A percentile compares a stretch with the other conserved stretches of the same genome.
These are phyloP conservation scores for Berberis thunbergii DNA, from an alignment of 164 flowering plant species.

Conservation along the genomic window DNA sequence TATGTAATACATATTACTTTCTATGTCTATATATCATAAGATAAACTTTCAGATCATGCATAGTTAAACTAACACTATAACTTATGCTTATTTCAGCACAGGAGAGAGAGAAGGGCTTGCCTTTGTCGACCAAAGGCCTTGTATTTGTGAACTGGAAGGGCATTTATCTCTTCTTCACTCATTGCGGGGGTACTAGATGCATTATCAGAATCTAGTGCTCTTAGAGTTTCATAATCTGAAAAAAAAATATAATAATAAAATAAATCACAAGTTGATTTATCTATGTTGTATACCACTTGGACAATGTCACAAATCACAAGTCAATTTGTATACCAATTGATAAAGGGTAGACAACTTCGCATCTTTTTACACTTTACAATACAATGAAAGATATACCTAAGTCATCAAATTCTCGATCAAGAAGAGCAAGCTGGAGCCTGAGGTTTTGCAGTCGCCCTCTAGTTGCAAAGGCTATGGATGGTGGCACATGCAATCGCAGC, in stretches of 20 bases:
- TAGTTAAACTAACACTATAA: too few relatives aligned
- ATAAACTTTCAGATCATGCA: too few relatives aligned
- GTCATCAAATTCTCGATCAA: conserved; percentile 97
- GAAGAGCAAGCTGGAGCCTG: conserved; percentile 97
- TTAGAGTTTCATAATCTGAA: conserved; percentile 84
- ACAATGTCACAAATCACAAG: too few relatives aligned
- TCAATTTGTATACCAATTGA: too few relatives aligned
- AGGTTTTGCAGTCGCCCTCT: conserved; percentile 89
- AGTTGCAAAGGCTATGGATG: conserved; percentile 83
- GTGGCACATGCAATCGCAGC: conserved; percentile 80
- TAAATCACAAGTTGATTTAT: not conserved
- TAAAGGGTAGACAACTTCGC: too few relatives aligned
- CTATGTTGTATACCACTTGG: too few relatives aligned
- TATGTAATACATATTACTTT: too few relatives aligned
- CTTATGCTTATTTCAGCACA: too few relatives aligned
- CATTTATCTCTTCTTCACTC: conserved; percentile 97
- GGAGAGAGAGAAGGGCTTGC: conserved; percentile 25
- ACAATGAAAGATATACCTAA: conserved; percentile 40
- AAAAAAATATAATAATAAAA: not conserved
- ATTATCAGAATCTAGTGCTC: conserved; percentile 65
- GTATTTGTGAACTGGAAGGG: conserved; percentile 88
- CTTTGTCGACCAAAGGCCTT: conserved; percentile 43
- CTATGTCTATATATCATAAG: too few relatives aligned
- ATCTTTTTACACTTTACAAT: not conserved
- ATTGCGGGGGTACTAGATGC: conserved; percentile 47